Evolutionary conservation across 805 yeast genomes (phyloP).

Genomic region (Ogataea pilisensis): DNA sequence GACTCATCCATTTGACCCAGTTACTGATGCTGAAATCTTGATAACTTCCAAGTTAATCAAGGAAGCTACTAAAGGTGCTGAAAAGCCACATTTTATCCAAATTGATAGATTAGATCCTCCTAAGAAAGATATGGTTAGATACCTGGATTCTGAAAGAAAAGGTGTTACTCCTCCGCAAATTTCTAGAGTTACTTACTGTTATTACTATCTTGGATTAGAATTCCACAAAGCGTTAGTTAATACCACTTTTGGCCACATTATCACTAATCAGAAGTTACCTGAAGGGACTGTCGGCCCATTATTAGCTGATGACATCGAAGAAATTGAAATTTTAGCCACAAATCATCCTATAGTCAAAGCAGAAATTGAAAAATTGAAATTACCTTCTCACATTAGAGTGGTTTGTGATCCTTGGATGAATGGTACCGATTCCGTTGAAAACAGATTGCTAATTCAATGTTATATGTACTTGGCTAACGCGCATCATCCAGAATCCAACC

Average conservation of each 20-base stretch:
- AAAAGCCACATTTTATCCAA: conserved; percentile 59
- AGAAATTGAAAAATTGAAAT: conserved; percentile 62
- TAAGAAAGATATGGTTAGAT: conserved; percentile 63
- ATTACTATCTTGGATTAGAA: conserved; percentile 52
- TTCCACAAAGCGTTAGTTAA: conserved; percentile 73
- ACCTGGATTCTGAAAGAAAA: conserved; percentile 61
- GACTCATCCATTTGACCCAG: conserved; percentile 56
- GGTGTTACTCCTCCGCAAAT: conserved; percentile 52
- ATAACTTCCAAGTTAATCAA: conserved; percentile 57
- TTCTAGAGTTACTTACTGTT: conserved; percentile 63
- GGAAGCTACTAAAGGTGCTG: conserved; percentile 48
- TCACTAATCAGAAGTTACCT: conserved; percentile 52
- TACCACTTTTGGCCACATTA: conserved; percentile 55
- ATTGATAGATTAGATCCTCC: conserved; percentile 76
- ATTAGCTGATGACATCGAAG: conserved; percentile 58
- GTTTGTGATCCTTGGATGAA: conserved; percentile 83
- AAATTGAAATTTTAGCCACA: conserved; percentile 47
- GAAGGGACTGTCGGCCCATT: conserved; percentile 68
- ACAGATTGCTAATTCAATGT: conserved; percentile 62
- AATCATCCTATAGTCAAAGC: conserved; percentile 56
- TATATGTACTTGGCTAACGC: conserved; percentile 70
- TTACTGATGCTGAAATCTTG: conserved; percentile 54
- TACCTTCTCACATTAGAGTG: conserved; percentile 51
- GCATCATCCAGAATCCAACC: conserved; percentile 67
- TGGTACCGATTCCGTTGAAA: conserved; percentile 63